phyloP scores from a whole-genome alignment of 139 green algal genomes.

The Chlorella vulgaris region DNA sequence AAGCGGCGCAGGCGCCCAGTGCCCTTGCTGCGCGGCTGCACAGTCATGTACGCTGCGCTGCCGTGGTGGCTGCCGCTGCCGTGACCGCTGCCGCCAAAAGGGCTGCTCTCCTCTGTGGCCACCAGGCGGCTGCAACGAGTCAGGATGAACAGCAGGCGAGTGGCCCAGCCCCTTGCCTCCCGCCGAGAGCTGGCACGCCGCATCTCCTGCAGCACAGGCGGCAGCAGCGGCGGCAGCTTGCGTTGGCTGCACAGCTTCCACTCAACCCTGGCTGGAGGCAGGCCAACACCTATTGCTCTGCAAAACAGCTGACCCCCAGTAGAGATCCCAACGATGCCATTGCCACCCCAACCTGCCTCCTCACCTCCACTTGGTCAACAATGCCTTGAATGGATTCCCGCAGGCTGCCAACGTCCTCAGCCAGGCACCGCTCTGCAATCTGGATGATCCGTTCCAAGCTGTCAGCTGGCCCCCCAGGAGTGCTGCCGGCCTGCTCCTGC shows the following conservation, averaged over 20 bases:
- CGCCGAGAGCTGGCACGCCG: constrained; percentile 28
- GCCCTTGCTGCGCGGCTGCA: constrained; percentile 34
- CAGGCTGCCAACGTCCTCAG: constrained; percentile 64
- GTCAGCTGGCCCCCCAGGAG: too few species aligned
- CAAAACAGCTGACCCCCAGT: too few species aligned
- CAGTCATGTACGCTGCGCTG: constrained; percentile 20
- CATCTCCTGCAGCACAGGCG: constrained; percentile 52
- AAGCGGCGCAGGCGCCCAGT: constrained; percentile 36
- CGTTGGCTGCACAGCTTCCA: neutral
- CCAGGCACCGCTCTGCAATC: constrained; percentile 63
- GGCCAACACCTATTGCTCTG: too few species aligned
- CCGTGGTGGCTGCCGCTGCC: neutral
- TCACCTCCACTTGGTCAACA: constrained; percentile 72
- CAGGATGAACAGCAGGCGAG: constrained; percentile 80
- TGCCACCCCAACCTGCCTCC: neutral
- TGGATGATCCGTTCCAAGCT: constrained; percentile 16
- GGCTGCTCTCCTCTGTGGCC: constrained; percentile 54
- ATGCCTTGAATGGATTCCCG: constrained; percentile 63
- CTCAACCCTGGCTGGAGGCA: too few species aligned
- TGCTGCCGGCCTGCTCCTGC: too few species aligned
- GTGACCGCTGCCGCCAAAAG: constrained; percentile 1
- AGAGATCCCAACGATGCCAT: neutral
- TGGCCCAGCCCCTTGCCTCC: constrained; percentile 52
- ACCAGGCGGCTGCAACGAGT: constrained; percentile 74
- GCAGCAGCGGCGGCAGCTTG: constrained; percentile 27